Evolutionary conservation across 2,329 filamentous ascomycete genomes (phyloP).

Genomic region (Ophiostoma tasmaniense): DNA sequence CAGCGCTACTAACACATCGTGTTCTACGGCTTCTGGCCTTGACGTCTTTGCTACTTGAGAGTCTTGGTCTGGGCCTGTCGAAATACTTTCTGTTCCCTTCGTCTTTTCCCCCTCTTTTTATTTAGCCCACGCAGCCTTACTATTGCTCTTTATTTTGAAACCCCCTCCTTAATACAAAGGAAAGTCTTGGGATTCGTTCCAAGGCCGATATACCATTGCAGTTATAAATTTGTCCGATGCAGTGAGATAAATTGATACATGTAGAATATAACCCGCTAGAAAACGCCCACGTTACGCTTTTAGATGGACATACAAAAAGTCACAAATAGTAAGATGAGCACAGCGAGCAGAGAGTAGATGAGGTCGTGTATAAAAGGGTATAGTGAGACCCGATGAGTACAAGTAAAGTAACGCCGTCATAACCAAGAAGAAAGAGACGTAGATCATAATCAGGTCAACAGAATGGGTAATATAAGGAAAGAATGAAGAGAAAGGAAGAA

Average conservation of each 20-base stretch:
- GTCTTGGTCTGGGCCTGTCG: not conserved
- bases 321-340: not conserved
- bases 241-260: too few relatives aligned
- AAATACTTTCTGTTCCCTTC: constrained; percentile 12
- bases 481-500: not conserved
- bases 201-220: constrained; percentile 13
- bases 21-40: not conserved
- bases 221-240: not conserved
- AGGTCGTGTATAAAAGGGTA: not conserved
- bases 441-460: constrained; percentile 2
- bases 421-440: not conserved
- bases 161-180: constrained; percentile 1
- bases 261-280: too few relatives aligned
- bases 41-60: not conserved
- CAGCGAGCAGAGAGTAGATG: not conserved
- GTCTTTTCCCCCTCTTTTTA: constrained; percentile 13
- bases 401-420: constrained; percentile 6
- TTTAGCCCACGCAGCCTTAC: constrained; percentile 17
- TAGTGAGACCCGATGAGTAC: not conserved
- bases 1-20: not conserved
- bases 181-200: constrained; percentile 5
- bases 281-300: not conserved
- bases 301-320: not conserved
- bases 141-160: constrained; percentile 11
- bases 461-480: not conserved